These are phyloP conservation scores for Sporothrix brunneoviolacea DNA, from an alignment of 2,329 filamentous ascomycete species.

Conservation along the genomic window DNA sequence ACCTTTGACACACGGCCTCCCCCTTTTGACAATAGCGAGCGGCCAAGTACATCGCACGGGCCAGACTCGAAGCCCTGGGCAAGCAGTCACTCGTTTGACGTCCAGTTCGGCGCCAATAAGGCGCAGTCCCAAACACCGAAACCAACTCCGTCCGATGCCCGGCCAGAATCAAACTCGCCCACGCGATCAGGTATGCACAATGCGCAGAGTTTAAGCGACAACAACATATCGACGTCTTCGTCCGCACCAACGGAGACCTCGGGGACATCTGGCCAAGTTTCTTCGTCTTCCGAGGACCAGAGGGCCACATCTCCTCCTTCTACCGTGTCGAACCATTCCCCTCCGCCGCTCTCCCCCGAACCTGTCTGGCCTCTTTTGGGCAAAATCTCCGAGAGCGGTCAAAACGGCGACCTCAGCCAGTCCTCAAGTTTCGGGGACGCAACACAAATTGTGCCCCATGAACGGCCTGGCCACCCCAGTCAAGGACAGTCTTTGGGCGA, in stretches of 20 bases:
- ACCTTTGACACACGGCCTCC: conserved; percentile 14
- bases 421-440: conserved; percentile 1
- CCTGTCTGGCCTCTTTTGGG: not conserved
- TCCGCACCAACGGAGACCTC: conserved; percentile 8
- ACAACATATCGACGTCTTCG: conserved; percentile 14
- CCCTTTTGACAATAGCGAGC: conserved; percentile 22
- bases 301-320: not conserved
- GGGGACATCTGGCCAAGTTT: not conserved
- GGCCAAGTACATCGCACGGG: conserved; percentile 28
- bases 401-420: not conserved
- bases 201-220: conserved; percentile 8
- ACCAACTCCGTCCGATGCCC: conserved; percentile 1
- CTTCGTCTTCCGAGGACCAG: not conserved
- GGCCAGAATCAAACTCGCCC: conserved; percentile 17
- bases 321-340: conserved; percentile 1
- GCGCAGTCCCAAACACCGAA: not conserved
- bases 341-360: not conserved
- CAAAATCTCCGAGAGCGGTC: not conserved
- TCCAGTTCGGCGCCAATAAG: conserved; percentile 30
- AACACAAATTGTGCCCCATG: not conserved
- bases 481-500: too few relatives aligned
- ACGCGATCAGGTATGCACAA: not conserved
- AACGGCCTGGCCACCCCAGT: too few relatives aligned
- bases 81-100: conserved; percentile 37
- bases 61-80: conserved; percentile 34